Conservation (phyloP, 805 yeast genomes). For the Pichia nanzhaoensis region DNA sequence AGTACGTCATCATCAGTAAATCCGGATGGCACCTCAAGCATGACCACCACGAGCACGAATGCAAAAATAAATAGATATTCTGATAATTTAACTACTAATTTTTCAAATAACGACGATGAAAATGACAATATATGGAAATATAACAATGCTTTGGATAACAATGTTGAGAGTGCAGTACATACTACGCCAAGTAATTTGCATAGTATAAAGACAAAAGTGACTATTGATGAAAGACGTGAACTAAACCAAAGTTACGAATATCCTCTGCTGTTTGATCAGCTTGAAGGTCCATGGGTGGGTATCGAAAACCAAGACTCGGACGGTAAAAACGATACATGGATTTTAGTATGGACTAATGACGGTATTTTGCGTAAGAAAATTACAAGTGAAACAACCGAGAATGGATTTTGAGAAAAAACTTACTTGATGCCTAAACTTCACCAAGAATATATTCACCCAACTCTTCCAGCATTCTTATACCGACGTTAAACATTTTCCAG, state of each 20-base stretch:
- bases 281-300: conserved; percentile 85
- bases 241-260: conserved; percentile 64
- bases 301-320: conserved; percentile 43
- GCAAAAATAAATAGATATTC: background rate
- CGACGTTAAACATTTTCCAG: conserved; percentile 20
- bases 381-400: background rate
- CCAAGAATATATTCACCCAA: conserved; percentile 13
- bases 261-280: conserved; percentile 58
- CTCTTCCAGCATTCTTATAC: conserved; percentile 18
- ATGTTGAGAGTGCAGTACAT: background rate
- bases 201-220: conserved; percentile 29
- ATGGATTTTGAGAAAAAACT: background rate
- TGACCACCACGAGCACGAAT: too few relatives aligned
- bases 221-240: conserved; percentile 78
- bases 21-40: too few relatives aligned
- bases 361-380: conserved; percentile 18
- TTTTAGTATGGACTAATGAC: conserved; percentile 37
- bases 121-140: conserved; percentile 11
- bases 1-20: too few relatives aligned
- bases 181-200: background rate
- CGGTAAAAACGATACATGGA: conserved; percentile 13
- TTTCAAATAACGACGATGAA: background rate
- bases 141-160: conserved; percentile 8
- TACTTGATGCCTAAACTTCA: background rate
- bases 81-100: background rate